phyloP scores from a whole-genome alignment of 129 eudicot species.

The Flaveria bidentis region DNA sequence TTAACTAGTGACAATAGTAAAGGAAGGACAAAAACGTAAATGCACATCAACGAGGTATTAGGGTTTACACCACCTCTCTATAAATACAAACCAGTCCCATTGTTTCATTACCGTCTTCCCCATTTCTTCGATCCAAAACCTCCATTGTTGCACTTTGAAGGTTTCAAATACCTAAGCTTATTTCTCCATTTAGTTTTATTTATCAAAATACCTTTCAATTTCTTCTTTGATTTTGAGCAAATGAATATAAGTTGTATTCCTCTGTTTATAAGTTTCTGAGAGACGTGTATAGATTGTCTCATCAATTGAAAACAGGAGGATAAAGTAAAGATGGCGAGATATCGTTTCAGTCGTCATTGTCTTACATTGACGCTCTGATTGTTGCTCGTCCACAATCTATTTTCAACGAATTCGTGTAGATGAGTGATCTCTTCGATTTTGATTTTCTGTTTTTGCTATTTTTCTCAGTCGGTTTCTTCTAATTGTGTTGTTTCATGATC shows the following conservation, averaged over 20 bases:
- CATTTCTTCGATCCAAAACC: neutral
- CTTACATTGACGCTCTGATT: constrained; percentile 44
- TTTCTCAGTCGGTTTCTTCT: neutral
- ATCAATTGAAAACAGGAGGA: constrained; percentile 29
- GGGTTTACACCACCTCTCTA: constrained; percentile 6
- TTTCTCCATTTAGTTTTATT: neutral
- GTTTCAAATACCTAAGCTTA: neutral
- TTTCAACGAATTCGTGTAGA: neutral
- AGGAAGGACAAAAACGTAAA: constrained; percentile 13
- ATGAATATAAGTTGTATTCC: constrained; percentile 7
- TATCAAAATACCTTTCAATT: neutral
- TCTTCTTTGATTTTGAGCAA: neutral
- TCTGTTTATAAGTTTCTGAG: constrained; percentile 29
- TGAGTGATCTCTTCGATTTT: neutral
- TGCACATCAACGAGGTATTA: neutral
- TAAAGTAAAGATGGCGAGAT: constrained; percentile 49
- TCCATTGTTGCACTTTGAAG: neutral
- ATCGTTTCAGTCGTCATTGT: constrained; percentile 55
- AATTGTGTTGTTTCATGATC: too few relatives aligned
- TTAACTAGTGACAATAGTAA: too few relatives aligned
- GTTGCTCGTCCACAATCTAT: constrained; percentile 43
- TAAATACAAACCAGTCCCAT: constrained; percentile 6
- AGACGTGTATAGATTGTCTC: constrained; percentile 26
- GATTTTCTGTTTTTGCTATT: neutral
- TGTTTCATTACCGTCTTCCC: neutral